These are phyloP conservation scores for Claviceps fusiformis DNA, from an alignment of 2,329 filamentous ascomycete genomes.

Conservation along the genomic window DNA sequence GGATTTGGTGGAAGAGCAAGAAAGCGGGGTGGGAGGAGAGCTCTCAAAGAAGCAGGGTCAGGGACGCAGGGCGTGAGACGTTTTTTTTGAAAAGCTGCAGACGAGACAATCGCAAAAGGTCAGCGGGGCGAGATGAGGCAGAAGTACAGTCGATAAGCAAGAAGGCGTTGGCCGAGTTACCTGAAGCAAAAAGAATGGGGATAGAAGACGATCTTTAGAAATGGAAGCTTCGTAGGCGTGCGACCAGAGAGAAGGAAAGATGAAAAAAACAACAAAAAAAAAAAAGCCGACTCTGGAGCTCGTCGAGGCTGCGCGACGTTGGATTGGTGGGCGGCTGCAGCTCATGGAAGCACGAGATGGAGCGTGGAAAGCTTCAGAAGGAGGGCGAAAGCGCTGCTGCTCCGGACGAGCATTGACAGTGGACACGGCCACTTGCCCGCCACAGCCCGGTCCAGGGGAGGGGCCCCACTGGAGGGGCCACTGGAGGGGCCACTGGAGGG, in stretches of 20 bases:
- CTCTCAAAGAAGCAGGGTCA: not conserved
- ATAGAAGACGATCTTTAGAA: not conserved
- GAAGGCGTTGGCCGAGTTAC: not conserved
- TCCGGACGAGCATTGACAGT: not conserved
- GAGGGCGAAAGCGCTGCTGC: conserved; percentile 4
- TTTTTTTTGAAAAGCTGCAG: not conserved
- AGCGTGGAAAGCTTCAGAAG: conserved; percentile 7
- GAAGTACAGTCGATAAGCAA: not conserved
- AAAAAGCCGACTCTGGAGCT: not conserved
- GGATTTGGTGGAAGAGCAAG: not conserved
- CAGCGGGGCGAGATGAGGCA: not conserved
- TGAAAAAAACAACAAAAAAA: not conserved
- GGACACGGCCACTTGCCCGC: no score
- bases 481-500: no score
- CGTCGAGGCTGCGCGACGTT: conserved; percentile 1
- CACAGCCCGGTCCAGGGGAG: no score
- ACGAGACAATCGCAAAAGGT: not conserved
- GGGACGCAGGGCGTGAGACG: no score
- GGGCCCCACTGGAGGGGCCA: no score
- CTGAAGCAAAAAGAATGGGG: not conserved
- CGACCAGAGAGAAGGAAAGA: not conserved
- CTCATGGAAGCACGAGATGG: not conserved
- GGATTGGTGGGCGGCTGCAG: conserved; percentile 2
- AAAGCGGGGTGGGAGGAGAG: conserved; percentile 2
- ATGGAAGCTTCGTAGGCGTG: conserved; percentile 2